Evolutionary conservation across 805 yeast genomes (phyloP).

Genomic region (Wickerhamiella siamensis): DNA sequence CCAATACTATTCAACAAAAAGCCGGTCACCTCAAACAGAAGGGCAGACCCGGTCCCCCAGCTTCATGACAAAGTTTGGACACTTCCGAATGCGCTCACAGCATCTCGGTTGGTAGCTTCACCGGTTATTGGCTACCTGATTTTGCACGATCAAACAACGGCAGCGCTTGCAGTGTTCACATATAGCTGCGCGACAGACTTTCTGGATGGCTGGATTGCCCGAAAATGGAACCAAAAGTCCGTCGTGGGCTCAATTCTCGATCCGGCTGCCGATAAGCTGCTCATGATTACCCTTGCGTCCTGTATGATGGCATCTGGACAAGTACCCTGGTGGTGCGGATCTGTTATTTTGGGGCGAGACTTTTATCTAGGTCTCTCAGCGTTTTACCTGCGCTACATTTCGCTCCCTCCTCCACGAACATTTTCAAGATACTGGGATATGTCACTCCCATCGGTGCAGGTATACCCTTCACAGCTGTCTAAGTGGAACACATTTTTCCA

Average conservation of each 20-base stretch:
- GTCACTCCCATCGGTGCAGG: constrained; percentile 67
- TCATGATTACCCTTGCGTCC: constrained; percentile 75
- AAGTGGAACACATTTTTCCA: constrained; percentile 85
- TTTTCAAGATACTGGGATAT: constrained; percentile 63
- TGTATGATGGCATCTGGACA: constrained; percentile 53
- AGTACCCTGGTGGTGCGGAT: constrained; percentile 48
- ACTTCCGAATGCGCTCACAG: constrained; percentile 72
- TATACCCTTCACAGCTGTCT: constrained; percentile 73
- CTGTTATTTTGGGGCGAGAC: constrained; percentile 73
- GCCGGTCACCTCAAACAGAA: too few relatives aligned
- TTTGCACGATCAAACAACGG: constrained; percentile 42
- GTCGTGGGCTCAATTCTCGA: constrained; percentile 83
- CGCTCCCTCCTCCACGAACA: constrained; percentile 66
- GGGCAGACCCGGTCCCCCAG: too few relatives aligned
- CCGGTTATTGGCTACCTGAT: constrained; percentile 77
- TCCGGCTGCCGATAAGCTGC: constrained; percentile 86
- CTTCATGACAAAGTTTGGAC: constrained; percentile 54
- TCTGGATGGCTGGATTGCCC: constrained; percentile 82
- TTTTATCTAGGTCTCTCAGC: constrained; percentile 58
- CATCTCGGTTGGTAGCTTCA: constrained; percentile 64
- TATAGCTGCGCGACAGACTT: constrained; percentile 87
- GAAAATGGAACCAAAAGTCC: constrained; percentile 60
- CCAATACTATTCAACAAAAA: too few relatives aligned
- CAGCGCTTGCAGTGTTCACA: constrained; percentile 59
- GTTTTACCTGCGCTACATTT: constrained; percentile 50